Base-by-base conservation (phyloP, 176 grass and related monocot genomes). In the Lolium multiflorum region DNA sequence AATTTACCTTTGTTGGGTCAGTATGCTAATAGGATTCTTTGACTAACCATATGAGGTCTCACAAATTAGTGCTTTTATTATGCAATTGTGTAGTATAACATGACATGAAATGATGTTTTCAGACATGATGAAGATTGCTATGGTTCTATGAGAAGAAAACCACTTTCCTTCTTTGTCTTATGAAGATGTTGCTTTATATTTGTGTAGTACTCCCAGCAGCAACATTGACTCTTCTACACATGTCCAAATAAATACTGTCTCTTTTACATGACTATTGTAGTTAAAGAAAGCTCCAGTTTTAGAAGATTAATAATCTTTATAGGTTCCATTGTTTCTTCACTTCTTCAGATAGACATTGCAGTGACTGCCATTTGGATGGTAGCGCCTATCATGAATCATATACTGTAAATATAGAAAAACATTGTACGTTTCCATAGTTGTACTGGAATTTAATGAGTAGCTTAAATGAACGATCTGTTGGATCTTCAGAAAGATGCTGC, bases 31-130 rank as follows among this genome's bases (percentile, higher is more conserved):
- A 61, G 21, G 18, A 84, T 4, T 81, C 17, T 74, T 6, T 81
- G 57, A 22, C 46, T 49, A 77, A 83, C 9, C 50, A 70, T 47
- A 67, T 49, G 58, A 22, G 12, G 8, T 46, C 3, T 47, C 46
- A 41, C 11, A 22, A 20, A 56, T 44, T 81, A 43, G 13, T 81
- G 67, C 12, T 80, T 37, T 80, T 74, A 57, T 80, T 74, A 57
- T 78, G 28, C 71, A 71, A 55, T 22, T 35, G 9, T 0, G 3
- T 51, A 62, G 11, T 26, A 20, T 43, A 21, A 54, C 66, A 64
- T 80, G 31, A 22, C 46, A 73, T 20, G 49, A 16, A 79, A 63
- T 55, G 15, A 25, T 37, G 49, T 47, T 71, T 25, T 70, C 67
- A 24, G 64, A 77, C 72, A 59, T 70, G 71, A 38, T 51, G 15